Evolutionary conservation across 2,329 filamentous ascomycete genomes (phyloP), one percentile per base, ranked within the genome.

Genomic region (Neofusicoccum parvum): DNA sequence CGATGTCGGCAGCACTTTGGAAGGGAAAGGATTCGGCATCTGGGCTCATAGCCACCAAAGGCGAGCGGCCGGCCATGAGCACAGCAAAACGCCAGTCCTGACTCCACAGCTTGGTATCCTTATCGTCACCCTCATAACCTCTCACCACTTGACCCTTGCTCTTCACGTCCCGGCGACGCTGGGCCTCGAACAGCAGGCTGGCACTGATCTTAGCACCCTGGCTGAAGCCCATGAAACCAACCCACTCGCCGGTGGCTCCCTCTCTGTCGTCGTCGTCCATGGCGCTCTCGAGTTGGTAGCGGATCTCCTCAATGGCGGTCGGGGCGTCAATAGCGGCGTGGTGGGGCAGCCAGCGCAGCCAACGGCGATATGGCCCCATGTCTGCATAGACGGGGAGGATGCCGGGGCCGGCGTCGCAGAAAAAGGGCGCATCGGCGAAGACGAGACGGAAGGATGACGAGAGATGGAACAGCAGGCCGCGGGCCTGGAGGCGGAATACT

Each of bases 401-500:
- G 68, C 86, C 88, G 0, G 87, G 82, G 46, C 89, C 88, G 0
- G 90, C 79, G 2, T 81, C 74, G 69, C 86, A 89, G 65, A 83
- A 80, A 75, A 88, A 91, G 1, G 90, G 90, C 0, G 82, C 91
- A 70, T 93, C 86, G 69, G 86, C 87, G 78, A 90, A 94, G 72
- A 90, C 87, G 69, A 93, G 83, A 46, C 91, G 87, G 75, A 92
- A 92, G 51, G 83, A 77, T 6, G 82, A 75, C 50, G 78, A 74
- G 0, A 92, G 84, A 63, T 79, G 72, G 53, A 75, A 73, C 62
- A 81, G 79, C 6, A 87, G 76, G 5, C 80, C 80, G 68, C 91
- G 90, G 70, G 87, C 87, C 79, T 94, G 91, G 11, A 84, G 75
- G 67, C 83, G 80, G 80, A 93, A 93, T 74, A 92, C 86, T 46